Conservation (phyloP, 2,329 filamentous ascomycete species). For the Colletotrichum abscissum region DNA sequence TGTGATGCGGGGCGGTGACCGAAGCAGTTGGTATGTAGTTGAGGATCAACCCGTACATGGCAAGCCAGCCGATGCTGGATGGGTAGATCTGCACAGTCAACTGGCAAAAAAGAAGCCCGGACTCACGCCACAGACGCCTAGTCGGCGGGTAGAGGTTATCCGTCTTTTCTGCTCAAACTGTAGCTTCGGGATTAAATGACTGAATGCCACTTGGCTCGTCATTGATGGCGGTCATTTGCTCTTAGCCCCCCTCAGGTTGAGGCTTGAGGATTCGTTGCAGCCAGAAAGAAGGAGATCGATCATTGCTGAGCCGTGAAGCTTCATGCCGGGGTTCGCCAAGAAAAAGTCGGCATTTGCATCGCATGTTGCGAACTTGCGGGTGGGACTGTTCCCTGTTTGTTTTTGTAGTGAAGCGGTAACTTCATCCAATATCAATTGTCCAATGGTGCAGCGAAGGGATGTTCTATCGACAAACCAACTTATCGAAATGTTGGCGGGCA, state of each 20-base stretch:
- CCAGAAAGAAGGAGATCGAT: not conserved
- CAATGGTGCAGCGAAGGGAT: not conserved
- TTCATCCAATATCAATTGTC: not conserved
- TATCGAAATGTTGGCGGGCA: not conserved
- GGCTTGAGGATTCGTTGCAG: not conserved
- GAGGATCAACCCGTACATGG: conserved; percentile 11
- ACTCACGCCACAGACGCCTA: conserved; percentile 22
- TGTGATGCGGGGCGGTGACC: not conserved
- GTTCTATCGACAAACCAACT: not conserved
- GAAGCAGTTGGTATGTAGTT: not conserved
- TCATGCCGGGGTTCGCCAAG: not conserved
- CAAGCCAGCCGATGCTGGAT: not conserved
- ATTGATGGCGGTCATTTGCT: not conserved
- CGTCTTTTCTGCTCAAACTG: conserved; percentile 15
- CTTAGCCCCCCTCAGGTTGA: conserved; percentile 12
- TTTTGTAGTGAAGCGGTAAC: not conserved
- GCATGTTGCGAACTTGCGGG: not conserved
- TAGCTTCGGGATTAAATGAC: conserved; percentile 10
- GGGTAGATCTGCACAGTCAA: conserved; percentile 9
- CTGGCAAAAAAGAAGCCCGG: conserved; percentile 4
- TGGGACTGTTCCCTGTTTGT: not conserved
- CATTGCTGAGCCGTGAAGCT: not conserved
- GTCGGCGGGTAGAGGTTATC: conserved; percentile 29
- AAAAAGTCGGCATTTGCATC: not conserved
- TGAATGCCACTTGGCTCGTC: not conserved